phyloP scores from a whole-genome alignment of 176 grass and related monocot species.

The Phoenix dactylifera region DNA sequence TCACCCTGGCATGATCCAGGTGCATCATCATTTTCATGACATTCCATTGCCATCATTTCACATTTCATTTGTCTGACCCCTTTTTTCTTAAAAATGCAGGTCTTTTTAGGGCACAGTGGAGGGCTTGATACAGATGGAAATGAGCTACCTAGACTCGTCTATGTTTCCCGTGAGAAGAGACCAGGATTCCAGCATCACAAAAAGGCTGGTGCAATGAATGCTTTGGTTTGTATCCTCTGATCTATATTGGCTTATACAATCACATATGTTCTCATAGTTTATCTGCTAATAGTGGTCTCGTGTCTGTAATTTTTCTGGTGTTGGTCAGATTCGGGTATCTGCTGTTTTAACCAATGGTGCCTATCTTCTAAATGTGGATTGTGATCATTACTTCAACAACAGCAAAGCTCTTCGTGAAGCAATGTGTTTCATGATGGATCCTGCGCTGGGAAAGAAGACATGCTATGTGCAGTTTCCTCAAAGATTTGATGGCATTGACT shows the following conservation, averaged over 20 bases:
- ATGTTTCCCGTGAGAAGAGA: conserved; percentile 97
- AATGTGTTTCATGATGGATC: conserved; percentile 99
- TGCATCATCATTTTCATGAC: conserved; percentile 9
- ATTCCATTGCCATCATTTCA: background rate
- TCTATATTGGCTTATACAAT: conserved; percentile 8
- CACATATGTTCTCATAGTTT: conserved; percentile 17
- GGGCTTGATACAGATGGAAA: conserved; percentile 94
- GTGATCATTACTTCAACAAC: conserved; percentile 99
- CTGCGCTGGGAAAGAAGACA: conserved; percentile 63
- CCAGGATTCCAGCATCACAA: conserved; percentile 96
- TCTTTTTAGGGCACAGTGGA: conserved; percentile 93
- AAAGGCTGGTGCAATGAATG: conserved; percentile 95
- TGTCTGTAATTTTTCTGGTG: conserved; percentile 6
- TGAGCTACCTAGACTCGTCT: conserved; percentile 83
- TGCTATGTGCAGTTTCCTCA: conserved; percentile 96
- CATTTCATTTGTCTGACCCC: conserved; percentile 9
- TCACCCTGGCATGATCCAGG: conserved; percentile 98
- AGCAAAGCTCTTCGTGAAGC: conserved; percentile 96
- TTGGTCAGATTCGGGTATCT: conserved; percentile 75
- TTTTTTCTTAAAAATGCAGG: conserved; percentile 30
- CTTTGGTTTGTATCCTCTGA: conserved; percentile 49
- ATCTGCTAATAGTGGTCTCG: background rate
- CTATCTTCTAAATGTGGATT: conserved; percentile 95
- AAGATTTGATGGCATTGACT: conserved; percentile 90
- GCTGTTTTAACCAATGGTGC: conserved; percentile 95